These are phyloP conservation scores for Cercospora sojina DNA, from an alignment of 2,329 filamentous ascomycete species.

Conservation along the genomic window DNA sequence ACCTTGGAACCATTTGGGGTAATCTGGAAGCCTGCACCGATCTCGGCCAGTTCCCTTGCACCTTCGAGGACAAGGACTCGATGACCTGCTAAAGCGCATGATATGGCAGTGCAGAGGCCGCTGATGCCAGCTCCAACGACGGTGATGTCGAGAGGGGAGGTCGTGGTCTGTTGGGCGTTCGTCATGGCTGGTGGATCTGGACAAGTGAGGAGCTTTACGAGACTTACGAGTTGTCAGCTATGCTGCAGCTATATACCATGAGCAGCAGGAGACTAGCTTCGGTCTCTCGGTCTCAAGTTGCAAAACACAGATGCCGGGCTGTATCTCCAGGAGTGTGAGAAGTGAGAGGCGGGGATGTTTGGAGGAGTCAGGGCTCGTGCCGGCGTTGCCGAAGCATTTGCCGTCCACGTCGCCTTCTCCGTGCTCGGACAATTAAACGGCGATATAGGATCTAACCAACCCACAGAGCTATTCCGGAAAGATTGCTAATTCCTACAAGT, in stretches of 20 bases:
- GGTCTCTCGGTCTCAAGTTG: not conserved
- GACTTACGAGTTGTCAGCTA: not conserved
- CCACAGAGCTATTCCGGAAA: not conserved
- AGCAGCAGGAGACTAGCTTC: not conserved
- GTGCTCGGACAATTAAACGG: not conserved
- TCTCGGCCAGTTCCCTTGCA: slow-evolving; percentile 45
- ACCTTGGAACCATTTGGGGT: slow-evolving; percentile 44
- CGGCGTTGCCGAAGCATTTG: slow-evolving; percentile 7
- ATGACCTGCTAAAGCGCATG: slow-evolving; percentile 37
- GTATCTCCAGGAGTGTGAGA: not conserved
- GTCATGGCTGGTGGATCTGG: not conserved
- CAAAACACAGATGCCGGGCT: not conserved
- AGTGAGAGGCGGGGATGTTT: not conserved
- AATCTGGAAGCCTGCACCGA: slow-evolving; percentile 56
- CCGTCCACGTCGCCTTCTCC: slow-evolving; percentile 1
- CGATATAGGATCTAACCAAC: not conserved
- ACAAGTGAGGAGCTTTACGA: not conserved
- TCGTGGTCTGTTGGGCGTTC: slow-evolving; percentile 22
- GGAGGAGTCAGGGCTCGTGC: slow-evolving; percentile 3
- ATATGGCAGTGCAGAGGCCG: slow-evolving; percentile 37
- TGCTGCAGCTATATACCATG: not conserved
- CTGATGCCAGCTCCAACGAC: slow-evolving; percentile 40
- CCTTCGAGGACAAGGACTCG: slow-evolving; percentile 37
- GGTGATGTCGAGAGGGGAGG: slow-evolving; percentile 32
- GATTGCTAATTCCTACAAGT: not conserved